Base-by-base conservation (phyloP, 2,329 filamentous ascomycete genomes). In the Aspergillus sp. region DNA sequence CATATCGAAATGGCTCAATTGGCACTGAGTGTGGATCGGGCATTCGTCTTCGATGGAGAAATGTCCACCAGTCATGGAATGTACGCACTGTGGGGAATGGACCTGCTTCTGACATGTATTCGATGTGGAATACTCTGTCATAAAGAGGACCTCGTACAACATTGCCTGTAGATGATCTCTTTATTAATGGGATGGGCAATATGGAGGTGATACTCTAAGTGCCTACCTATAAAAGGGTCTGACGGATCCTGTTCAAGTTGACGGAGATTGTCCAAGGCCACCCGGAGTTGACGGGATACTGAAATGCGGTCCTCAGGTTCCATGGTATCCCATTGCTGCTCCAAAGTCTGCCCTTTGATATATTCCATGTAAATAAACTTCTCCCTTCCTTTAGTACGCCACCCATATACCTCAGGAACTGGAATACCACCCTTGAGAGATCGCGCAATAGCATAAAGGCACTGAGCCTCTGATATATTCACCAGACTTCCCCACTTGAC, bases 391-490 rank as follows among this genome's bases (percentile, higher is more conserved):
- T 59, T 48, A 3, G 43, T 52, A 10, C 52, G 50, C 64, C 59
- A 68, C 7, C 65, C 62, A 45, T 64, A 68, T 19, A 69, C 46
- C 45, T 68, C 62, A 9, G 64, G 66, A 30, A 67, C 64, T 6
- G 63, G 64, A 12, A 67, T 54, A 39, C 42, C 6, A 27, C 50
- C 49, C 27, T 44, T 31, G 6, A 65, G 44, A 19, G 49, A 32
- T 11, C 42, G 39, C 32, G 45, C 40, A 39, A 66, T 40, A 10
- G 50, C 51, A 54, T 60, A 65, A 10, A 67, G 57, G 43, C 40
- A 54, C 49, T 61, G 57, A 19, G 47, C 65, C 46, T 68, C 64
- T 5, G 57, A 46, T 38, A 64, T 41, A 12, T 42, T 41, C 6
- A 58, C 47, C 13, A 44, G 10, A 28, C 33, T 48, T 43, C 61